These are phyloP conservation scores for Moricandia moricandioides DNA, from an alignment of 345 rosid genomes.

Conservation along the genomic window DNA sequence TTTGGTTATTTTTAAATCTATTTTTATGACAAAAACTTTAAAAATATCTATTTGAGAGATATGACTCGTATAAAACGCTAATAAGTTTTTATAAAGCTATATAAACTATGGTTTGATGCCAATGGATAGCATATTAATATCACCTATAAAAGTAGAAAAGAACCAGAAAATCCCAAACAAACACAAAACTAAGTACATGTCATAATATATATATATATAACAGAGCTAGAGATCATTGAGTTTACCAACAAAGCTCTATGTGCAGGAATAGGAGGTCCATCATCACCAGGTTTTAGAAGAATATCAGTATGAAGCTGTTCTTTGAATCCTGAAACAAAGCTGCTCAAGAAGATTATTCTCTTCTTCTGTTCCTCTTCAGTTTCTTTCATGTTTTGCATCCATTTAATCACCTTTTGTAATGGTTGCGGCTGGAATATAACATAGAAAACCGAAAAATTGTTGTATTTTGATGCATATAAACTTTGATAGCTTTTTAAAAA, in stretches of 20 bases:
- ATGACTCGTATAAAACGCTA: not conserved
- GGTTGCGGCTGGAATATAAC: conserved; percentile 40
- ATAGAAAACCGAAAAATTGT: not conserved
- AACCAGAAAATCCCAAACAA: not conserved
- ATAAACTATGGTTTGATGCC: not conserved
- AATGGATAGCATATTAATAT: not conserved
- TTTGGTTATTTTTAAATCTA: too few species aligned
- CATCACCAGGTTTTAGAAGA: conserved; percentile 51
- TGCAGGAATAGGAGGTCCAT: conserved; percentile 56
- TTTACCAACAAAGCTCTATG: conserved; percentile 69
- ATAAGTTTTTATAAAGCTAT: not conserved
- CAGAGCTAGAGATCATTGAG: not conserved
- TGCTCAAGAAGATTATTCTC: conserved; percentile 59
- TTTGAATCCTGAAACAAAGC: conserved; percentile 45
- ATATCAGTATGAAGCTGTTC: conserved; percentile 66
- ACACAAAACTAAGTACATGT: not conserved
- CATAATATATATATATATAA: not conserved
- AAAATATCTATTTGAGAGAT: too few species aligned
- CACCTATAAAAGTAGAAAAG: not conserved
- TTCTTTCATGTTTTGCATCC: conserved; percentile 65
- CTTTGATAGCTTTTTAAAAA: not conserved
- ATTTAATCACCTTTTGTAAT: conserved; percentile 52
- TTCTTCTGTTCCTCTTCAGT: conserved; percentile 55
- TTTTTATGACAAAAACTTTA: too few species aligned
- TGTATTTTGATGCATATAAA: not conserved